Evolutionary conservation across 1,284 basidiomycete species (phyloP).

Genomic region (Microbotryomycetes sp.): DNA sequence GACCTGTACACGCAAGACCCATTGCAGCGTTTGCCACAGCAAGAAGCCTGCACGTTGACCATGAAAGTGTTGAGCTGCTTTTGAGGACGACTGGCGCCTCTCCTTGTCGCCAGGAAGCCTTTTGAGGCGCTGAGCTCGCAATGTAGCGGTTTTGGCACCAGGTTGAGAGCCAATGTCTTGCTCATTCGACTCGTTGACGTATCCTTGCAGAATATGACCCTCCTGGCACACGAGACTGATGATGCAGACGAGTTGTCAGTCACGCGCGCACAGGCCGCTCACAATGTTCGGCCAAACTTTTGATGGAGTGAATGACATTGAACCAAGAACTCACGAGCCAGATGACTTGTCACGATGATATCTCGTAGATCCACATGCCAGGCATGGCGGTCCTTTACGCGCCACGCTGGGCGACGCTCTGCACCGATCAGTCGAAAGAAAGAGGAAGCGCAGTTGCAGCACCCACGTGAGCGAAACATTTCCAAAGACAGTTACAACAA

Average conservation of each 20-base stretch:
- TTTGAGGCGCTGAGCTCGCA: conserved; percentile 16
- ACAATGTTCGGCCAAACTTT: too few species aligned
- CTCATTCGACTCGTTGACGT: conserved; percentile 30
- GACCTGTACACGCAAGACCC: conserved; percentile 28
- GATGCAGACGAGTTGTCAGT: neutral
- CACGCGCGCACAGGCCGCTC: too few species aligned
- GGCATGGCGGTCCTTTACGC: conserved; percentile 33
- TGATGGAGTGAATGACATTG: neutral
- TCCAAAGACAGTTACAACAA: too few species aligned
- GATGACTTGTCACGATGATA: conserved; percentile 34
- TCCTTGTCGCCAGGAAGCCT: conserved; percentile 22
- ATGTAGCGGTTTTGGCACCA: conserved; percentile 2
- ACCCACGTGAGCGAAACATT: too few species aligned
- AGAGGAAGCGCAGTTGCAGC: too few species aligned
- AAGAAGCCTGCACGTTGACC: conserved; percentile 22
- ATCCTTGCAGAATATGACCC: conserved; percentile 34
- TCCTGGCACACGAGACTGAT: conserved; percentile 34
- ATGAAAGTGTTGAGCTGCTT: conserved; percentile 26
- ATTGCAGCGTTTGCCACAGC: conserved; percentile 26
- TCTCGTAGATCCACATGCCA: conserved; percentile 26
- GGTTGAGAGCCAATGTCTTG: neutral
- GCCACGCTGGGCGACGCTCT: too few species aligned
- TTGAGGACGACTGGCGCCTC: neutral
- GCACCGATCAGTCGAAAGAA: neutral
- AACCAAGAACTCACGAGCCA: conserved; percentile 13